Base-by-base conservation (phyloP, 345 rosid species). In the Eucalyptus curtisii region DNA sequence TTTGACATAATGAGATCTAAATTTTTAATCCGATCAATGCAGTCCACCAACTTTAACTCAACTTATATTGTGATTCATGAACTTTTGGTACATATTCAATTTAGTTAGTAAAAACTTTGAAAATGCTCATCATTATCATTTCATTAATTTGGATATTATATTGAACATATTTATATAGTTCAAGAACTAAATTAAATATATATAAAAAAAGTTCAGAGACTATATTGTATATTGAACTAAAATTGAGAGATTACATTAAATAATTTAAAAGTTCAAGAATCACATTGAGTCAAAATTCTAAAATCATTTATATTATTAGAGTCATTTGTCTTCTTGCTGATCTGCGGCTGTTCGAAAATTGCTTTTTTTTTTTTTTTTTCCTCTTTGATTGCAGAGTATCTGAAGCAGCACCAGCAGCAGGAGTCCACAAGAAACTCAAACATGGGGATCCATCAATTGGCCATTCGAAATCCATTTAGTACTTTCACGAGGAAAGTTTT, bases 61-160 rank as follows among this genome's bases (percentile, higher is more conserved):
- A 52, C 2, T 0, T 52, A 19, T 0, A 52, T 52, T 19, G 2
- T 55, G 27, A 22, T 55, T 6, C 12, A 22, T 55, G 0, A 9
- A 55, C 13, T 55, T 24, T 22, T 24, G 1, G 1, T 24, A 24
- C 1, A 55, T 55, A 22, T 55, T 55, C 0, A 55, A 55, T 55
- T 55, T 55, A 55, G 0, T 55, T 24, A 4, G 5, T 55, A 24
- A 55, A 55, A 22, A 22, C 11, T 55, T 8, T 55, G 13, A 55
- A 55, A 55, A 55, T 55, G 30, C 27, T 2, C 27, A 55, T 9
- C 5, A 20, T 20, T 55, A 52, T 52, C 55, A 52, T 52, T 52
- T 52, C 8, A 19, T 3, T 52, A 3, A 7, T 52, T 52, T 52
- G 10, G 57, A 19, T 52, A 10, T 0, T 22, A 55, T 55, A 22